These are phyloP conservation scores for Crithidia expoeki DNA, from an alignment of 208 protist genomes.

Conservation along the genomic window DNA sequence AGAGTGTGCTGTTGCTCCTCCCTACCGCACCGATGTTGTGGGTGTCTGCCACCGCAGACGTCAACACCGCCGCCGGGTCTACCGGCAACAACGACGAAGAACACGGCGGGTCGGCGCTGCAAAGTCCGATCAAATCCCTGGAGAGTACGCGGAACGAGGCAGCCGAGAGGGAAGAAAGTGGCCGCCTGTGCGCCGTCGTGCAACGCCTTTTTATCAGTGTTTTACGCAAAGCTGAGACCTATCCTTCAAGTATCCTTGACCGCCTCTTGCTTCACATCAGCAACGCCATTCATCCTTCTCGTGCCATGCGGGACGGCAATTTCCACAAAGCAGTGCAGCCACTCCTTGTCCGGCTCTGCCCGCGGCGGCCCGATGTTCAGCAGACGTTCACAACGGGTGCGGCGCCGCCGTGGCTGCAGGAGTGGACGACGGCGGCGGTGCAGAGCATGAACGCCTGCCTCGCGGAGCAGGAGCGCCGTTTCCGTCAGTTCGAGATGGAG, in stretches of 20 bases:
- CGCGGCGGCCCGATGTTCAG: constrained; percentile 32
- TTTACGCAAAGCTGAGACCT: constrained; percentile 49
- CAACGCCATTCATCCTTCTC: constrained; percentile 34
- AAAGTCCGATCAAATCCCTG: neutral
- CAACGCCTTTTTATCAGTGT: constrained; percentile 51
- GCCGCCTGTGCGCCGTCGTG: constrained; percentile 28
- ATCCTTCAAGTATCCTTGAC: constrained; percentile 24
- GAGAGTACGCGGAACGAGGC: constrained; percentile 5
- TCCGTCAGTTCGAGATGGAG: constrained; percentile 66
- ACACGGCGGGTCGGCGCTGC: neutral
- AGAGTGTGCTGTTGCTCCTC: constrained; percentile 54
- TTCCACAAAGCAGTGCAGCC: constrained; percentile 37
- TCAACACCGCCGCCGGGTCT: neutral
- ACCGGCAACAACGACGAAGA: neutral
- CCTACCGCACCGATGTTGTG: constrained; percentile 33
- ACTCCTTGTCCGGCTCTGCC: constrained; percentile 41
- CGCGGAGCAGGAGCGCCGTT: constrained; percentile 53
- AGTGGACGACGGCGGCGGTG: constrained; percentile 32
- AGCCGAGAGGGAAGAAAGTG: neutral
- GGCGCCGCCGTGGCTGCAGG: constrained; percentile 50
- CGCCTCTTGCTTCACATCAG: constrained; percentile 57
- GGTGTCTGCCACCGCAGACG: constrained; percentile 2
- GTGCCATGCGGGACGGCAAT: constrained; percentile 26
- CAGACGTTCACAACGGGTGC: constrained; percentile 37
- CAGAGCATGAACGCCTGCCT: constrained; percentile 46